Evolutionary conservation across 1,284 basidiomycete genomes (phyloP).

Genomic region (Exobasidium cylindrosporum): DNA sequence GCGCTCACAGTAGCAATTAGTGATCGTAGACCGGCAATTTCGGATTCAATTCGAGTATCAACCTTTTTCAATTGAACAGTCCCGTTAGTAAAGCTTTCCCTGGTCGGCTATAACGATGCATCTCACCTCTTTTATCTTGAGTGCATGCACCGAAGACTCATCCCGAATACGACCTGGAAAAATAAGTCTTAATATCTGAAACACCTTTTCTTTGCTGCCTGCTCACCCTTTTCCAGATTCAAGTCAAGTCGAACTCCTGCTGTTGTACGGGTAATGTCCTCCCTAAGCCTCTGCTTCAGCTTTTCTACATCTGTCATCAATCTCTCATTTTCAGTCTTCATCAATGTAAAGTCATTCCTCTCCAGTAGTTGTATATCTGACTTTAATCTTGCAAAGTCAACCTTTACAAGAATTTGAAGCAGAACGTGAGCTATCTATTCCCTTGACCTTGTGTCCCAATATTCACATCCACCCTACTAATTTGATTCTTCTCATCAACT

Average conservation of each 20-base stretch:
- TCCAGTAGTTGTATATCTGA: conserved; percentile 93
- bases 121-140: conserved; percentile 89
- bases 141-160: conserved; percentile 84
- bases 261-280: conserved; percentile 78
- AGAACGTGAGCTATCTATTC: neutral
- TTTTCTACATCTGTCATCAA: conserved; percentile 89
- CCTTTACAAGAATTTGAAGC: conserved; percentile 60
- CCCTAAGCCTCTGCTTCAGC: conserved; percentile 86
- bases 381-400: conserved; percentile 95
- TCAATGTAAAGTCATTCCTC: conserved; percentile 92
- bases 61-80: too few species aligned
- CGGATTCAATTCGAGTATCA: conserved; percentile 93
- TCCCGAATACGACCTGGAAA: conserved; percentile 76
- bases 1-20: conserved; percentile 70
- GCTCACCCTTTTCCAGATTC: conserved; percentile 82
- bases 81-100: too few species aligned
- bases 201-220: too few species aligned
- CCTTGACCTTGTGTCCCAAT: neutral
- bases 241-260: conserved; percentile 90
- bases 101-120: too few species aligned
- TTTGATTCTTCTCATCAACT: neutral
- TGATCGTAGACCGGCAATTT: conserved; percentile 85
- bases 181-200: too few species aligned
- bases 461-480: neutral
- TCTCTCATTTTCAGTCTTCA: conserved; percentile 93